Evolutionary conservation across 139 green algal genomes (phyloP), one percentile per base, ranked within the genome.

Genomic region (Coelastrella sp.): DNA sequence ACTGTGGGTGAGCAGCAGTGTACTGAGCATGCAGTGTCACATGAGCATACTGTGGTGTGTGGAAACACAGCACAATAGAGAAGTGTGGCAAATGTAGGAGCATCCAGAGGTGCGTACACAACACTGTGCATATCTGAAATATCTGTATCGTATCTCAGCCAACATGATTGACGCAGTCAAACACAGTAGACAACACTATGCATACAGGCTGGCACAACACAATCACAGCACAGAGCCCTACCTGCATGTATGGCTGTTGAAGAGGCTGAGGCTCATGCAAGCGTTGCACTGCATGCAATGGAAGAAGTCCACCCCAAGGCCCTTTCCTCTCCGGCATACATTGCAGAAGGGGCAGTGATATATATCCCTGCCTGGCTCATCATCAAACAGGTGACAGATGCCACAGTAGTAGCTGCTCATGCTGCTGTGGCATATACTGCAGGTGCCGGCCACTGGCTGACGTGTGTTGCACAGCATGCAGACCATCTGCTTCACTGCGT

Each of bases 271-370:
- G 82, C 87, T 92, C 96, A 99, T 99, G 95, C 97, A 99, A 19
- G 94, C 86, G 86, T 99, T 99, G 94, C 96, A 99, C 67, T 92
- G 89, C 96, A 99, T 99, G 93, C 96, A 99, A 89, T 99, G 96
- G 91, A 96, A 98, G 79, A 94, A 95, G 86, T 99, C 96, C 7
- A 97, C 87, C 17, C 96, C 96, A 69, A 98, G 92, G 13, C 88
- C 83, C 79, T 85, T 73, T 17, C 89, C 89, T 6, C 85, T 77
- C 63, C 83, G 86, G 90, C 96, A 99, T 71, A 99, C 93, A 89
- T 99, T 99, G 94, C 97, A 99, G 91, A 98, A 99, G 53, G 96
- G 97, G 92, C 97, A 99, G 93, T 99, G 97, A 92, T 99, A 99
- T 88, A 99, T 98, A 91, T 95, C 81, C 17, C 90, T 79, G 3